Base-by-base conservation (phyloP, 495 filamentous ascomycete genomes). In the Penicillium egyptiacum region DNA sequence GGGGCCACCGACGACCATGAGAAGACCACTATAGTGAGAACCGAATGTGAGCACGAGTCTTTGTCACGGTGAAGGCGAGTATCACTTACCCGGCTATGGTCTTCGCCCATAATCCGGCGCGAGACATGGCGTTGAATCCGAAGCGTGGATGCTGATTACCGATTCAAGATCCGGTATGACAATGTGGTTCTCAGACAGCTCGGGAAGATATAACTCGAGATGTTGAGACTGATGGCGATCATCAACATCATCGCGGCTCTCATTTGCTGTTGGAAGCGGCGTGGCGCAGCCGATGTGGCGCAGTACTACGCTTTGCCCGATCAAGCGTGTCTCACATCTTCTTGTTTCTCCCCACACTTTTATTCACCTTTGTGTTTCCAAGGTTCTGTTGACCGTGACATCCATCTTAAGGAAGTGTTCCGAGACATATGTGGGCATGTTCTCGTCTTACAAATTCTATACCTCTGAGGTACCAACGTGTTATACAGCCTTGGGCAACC, bases 1-100 rank as follows among this genome's bases (percentile, higher is more conserved):
- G 30, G 93, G 93, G 23, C 94, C 94, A 39, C 94, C 94, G 59
- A 96, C 76, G 70, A 81, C 84, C 45, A 92, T 75, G 31, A 78
- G 76, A 30, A 75, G 79, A 45, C 86, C 87, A 42, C 92, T 97
- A 62, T 58, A 28, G 6, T 53, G 39, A 51, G 44, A 50, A 43
- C 16, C 20, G 3, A 30, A 55, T 23, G 56, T 62, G 39, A 68
- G 61, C 49, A 31, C 33, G 19, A 39, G 37, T 53, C 20, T 44
- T 8, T 31, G 54, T 17, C 45, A 22, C 40, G 5, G 17, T 17
- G 23, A 2, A 37, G 14, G 23, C 16, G 59, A 14, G 37, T 19
- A 50, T 25, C 47, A 67, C 79, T 70, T 70, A 86, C 83, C 68
- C 70, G 17, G 63, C 71, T 11, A 79, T 56, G 74, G 83, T 81